Conservation (phyloP, 306 rosid genomes). For the Chamaecrista fasciculata region DNA sequence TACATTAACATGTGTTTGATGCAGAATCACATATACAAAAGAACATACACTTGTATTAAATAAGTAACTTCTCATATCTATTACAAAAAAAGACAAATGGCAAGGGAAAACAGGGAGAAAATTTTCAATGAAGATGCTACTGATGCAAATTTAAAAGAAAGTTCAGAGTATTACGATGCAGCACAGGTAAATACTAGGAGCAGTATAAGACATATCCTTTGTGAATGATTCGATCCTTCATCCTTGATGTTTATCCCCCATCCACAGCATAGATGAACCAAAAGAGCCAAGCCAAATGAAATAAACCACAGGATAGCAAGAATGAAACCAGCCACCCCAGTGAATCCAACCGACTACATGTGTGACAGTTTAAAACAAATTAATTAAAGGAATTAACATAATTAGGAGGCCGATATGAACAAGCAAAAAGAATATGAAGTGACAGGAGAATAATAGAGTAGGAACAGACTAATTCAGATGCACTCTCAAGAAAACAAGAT, state of each 20-base stretch:
- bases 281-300: conserved; percentile 75
- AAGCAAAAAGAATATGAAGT: background rate
- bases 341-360: conserved; percentile 94
- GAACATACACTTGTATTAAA: background rate
- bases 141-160: background rate
- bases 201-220: conserved; percentile 66
- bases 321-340: conserved; percentile 79
- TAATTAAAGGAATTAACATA: background rate
- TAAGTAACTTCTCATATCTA: background rate
- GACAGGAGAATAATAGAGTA: background rate
- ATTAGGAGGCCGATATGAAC: background rate
- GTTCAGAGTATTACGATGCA: conserved; percentile 63
- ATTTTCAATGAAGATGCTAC: conserved; percentile 1
- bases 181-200: conserved; percentile 74
- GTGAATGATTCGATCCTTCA: conserved; percentile 62
- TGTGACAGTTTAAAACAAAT: conserved; percentile 2
- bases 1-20: background rate
- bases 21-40: too few species aligned
- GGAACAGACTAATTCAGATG: background rate
- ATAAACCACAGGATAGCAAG: conserved; percentile 83
- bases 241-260: conserved; percentile 77
- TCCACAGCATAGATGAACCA: conserved; percentile 73
- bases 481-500: background rate
- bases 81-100: background rate
- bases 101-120: background rate